These are phyloP conservation scores for Pleurotus tuoliensis DNA, from an alignment of 768 basidiomycete species.

Conservation along the genomic window DNA sequence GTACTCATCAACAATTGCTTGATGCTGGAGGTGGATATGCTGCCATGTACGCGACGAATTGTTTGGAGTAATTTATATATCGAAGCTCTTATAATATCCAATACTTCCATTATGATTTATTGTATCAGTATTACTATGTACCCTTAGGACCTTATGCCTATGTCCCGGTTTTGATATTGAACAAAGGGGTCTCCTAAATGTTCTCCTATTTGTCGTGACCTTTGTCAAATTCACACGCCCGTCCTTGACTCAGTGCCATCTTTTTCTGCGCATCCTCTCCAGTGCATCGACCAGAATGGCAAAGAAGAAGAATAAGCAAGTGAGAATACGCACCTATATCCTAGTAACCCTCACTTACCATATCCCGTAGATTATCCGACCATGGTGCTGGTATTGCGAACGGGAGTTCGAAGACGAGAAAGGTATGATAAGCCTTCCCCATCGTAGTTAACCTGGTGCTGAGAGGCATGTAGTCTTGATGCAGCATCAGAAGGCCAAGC, in stretches of 20 bases:
- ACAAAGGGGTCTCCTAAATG: too few species aligned
- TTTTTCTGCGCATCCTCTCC: neutral
- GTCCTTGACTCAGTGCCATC: too few species aligned
- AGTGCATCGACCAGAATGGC: slow-evolving; percentile 32
- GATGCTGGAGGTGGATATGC: slow-evolving; percentile 33
- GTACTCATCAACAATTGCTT: slow-evolving; percentile 38
- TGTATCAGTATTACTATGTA: neutral
- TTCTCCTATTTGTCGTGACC: too few species aligned
- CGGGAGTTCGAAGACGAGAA: slow-evolving; percentile 99
- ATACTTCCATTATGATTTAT: neutral
- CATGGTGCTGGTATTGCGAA: slow-evolving; percentile 99
- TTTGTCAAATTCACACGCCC: neutral
- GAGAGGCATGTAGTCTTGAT: slow-evolving; percentile 67
- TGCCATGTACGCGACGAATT: slow-evolving; percentile 25
- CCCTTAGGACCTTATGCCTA: too few species aligned
- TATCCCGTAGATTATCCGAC: slow-evolving; percentile 62
- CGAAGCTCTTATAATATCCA: neutral
- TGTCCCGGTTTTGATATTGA: too few species aligned
- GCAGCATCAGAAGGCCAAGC: slow-evolving; percentile 99
- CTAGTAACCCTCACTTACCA: slow-evolving; percentile 1
- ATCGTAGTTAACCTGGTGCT: neutral
- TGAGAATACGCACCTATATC: slow-evolving; percentile 14
- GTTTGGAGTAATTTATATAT: neutral
- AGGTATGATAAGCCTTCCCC: slow-evolving; percentile 44
- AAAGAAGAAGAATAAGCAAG: slow-evolving; percentile 62